Conservation (phyloP, 352 stramenopile genomes). For the Phytophthora rubi region DNA sequence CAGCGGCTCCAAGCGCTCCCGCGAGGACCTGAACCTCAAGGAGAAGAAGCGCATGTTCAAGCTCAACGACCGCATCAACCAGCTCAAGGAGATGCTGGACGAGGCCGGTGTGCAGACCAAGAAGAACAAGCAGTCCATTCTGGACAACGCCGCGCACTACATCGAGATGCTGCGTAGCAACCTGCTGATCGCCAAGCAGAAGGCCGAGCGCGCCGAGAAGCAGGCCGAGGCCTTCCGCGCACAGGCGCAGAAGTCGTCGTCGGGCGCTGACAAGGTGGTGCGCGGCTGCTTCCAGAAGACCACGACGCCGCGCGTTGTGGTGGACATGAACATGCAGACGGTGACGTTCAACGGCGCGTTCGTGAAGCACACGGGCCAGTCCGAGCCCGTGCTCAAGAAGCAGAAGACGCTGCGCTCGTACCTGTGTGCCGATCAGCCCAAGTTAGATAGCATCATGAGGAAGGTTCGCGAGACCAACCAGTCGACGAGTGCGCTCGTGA, state of each 20-base stretch:
- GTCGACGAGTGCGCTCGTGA: constrained; percentile 49
- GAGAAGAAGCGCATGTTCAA: constrained; percentile 93
- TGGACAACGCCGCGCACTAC: constrained; percentile 77
- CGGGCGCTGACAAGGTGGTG: constrained; percentile 40
- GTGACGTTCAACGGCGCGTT: constrained; percentile 73
- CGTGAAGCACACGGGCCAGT: constrained; percentile 50
- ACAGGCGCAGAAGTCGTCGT: constrained; percentile 43
- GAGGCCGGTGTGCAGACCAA: constrained; percentile 76
- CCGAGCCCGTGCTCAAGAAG: constrained; percentile 59
- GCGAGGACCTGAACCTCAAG: constrained; percentile 85
- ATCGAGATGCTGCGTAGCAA: constrained; percentile 73
- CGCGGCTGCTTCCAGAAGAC: constrained; percentile 65
- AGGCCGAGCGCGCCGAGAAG: constrained; percentile 60
- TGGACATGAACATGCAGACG: constrained; percentile 64
- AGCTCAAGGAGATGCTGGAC: constrained; percentile 71
- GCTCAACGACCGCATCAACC: constrained; percentile 86
- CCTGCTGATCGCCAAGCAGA: constrained; percentile 64
- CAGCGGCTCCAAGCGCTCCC: constrained; percentile 63
- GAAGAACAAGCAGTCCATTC: constrained; percentile 83
- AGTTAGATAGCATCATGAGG: constrained; percentile 56
- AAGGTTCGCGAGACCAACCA: constrained; percentile 53
- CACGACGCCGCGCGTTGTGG: constrained; percentile 60
- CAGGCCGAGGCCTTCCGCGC: constrained; percentile 56
- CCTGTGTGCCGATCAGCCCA: constrained; percentile 51
- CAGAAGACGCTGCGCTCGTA: constrained; percentile 60